Evolutionary conservation across 208 protist genomes (phyloP), one percentile per base, ranked within the genome.

Genomic region (Willaertia magna): DNA sequence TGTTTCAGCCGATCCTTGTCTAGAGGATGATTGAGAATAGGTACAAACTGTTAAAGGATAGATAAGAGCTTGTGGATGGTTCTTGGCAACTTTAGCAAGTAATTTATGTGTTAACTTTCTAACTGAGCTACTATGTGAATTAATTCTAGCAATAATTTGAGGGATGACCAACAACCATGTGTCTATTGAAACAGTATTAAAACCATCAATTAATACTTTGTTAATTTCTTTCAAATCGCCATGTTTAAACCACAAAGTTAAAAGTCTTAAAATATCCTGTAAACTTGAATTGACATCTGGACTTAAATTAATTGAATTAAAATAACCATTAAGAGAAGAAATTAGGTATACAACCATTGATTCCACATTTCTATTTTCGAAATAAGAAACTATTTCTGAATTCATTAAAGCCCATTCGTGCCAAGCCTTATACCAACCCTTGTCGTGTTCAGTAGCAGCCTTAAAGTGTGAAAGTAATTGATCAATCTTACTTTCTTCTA

Each of bases 111-210:
- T 94, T 20, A 97, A 93, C 82, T 95, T 92, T 0, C 94, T 90
- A 43, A 99, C 94, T 9, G 89, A 85, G 0, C 87, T 22, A 39
- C 95, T 87, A 44, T 89, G 92, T 30, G 95, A 96, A 88, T 99
- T 94, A 78, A 99, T 95, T 44, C 98, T 94, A 39, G 98, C 98
- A 87, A 99, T 99, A 44, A 99, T 95, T 92, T 99, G 98, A n/a
- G 98, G 98, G 51, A 99, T 97, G 22, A 99, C 98, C 87, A 97
- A 95, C 6, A 99, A 93, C 98, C 98, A 99, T 49, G 98, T 98
- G 49, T 98, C 97, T 43, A 98, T 93, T 39, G 88, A 93, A 2
- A 99, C 93, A 12, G 93, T 92, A 52, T 93, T 87, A 87, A 99
- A 95, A 78, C 94, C 94, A 26, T 94, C 86, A 51, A 92, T 88